These are phyloP conservation scores for Casuarina cunninghamiana DNA, from an alignment of 306 rosid species.

Conservation along the genomic window DNA sequence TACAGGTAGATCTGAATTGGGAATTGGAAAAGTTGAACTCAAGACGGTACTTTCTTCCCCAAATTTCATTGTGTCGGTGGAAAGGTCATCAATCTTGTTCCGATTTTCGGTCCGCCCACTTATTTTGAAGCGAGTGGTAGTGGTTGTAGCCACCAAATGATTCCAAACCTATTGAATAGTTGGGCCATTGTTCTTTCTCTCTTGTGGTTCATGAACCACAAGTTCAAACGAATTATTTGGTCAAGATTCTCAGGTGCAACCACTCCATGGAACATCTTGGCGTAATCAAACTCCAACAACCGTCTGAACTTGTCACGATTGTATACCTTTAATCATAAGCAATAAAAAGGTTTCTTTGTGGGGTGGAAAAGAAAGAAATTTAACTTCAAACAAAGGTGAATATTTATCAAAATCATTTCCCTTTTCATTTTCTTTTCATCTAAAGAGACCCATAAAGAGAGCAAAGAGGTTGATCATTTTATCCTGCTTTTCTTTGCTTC, in stretches of 20 bases:
- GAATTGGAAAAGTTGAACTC: neutral
- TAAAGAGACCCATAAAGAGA: neutral
- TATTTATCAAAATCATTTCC: neutral
- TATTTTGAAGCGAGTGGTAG: conserved; percentile 12
- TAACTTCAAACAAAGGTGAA: too few species aligned
- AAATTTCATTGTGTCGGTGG: conserved; percentile 25
- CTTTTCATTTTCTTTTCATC: neutral
- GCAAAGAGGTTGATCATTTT: neutral
- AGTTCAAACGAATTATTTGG: neutral
- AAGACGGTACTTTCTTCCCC: neutral
- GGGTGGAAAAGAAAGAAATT: neutral
- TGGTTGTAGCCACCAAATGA: conserved; percentile 21
- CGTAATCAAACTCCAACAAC: neutral
- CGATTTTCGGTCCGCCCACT: neutral
- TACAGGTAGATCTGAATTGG: neutral
- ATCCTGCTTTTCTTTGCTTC: neutral
- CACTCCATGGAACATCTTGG: neutral
- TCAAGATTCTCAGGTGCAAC: neutral
- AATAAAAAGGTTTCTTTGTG: neutral
- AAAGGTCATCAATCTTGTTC: neutral
- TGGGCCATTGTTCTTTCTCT: neutral
- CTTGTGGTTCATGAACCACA: neutral
- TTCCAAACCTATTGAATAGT: neutral
- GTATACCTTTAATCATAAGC: neutral
- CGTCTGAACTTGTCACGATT: neutral